Conservation (phyloP, 768 basidiomycete species). For the Arthromyces matolae region DNA sequence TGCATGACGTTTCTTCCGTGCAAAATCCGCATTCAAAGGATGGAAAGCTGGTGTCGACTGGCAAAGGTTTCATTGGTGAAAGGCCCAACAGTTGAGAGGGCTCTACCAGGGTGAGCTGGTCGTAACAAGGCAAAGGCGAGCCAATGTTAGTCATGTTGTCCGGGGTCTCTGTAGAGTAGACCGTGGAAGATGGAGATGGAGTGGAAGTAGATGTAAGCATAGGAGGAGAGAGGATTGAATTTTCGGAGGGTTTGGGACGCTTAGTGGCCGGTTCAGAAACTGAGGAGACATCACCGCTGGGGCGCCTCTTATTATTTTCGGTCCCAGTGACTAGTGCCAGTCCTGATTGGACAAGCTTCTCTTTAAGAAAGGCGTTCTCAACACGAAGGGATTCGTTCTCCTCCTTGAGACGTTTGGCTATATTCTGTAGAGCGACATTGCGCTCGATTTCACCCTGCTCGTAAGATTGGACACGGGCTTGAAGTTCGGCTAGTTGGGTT, state of each 20-base stretch:
- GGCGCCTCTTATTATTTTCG: conserved; percentile 52
- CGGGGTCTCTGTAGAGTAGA: conserved; percentile 47
- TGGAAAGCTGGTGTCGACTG: conserved; percentile 32
- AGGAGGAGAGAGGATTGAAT: conserved; percentile 28
- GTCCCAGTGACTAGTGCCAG: conserved; percentile 26
- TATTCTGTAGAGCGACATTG: conserved; percentile 77
- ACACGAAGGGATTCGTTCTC: conserved; percentile 74
- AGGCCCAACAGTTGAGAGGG: conserved; percentile 31
- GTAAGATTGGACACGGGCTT: conserved; percentile 79
- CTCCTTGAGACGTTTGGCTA: conserved; percentile 82
- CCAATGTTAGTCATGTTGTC: conserved; percentile 31
- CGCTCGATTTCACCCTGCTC: conserved; percentile 91
- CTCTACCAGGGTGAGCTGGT: conserved; percentile 26
- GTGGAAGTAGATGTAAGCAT: conserved; percentile 33
- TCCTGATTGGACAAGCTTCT: conserved; percentile 42
- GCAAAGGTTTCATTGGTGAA: conserved; percentile 22
- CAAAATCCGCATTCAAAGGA: conserved; percentile 75
- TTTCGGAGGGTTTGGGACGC: conserved; percentile 19
- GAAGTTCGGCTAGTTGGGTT: conserved; percentile 81
- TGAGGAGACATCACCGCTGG: conserved; percentile 52
- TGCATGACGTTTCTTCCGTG: conserved; percentile 62
- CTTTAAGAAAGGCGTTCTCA: conserved; percentile 63
- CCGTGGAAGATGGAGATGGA: conserved; percentile 45
- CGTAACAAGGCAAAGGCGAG: conserved; percentile 29
- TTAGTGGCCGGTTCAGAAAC: conserved; percentile 35